phyloP scores from a whole-genome alignment of 495 filamentous ascomycete genomes.

The Penicillium riverlandense region DNA sequence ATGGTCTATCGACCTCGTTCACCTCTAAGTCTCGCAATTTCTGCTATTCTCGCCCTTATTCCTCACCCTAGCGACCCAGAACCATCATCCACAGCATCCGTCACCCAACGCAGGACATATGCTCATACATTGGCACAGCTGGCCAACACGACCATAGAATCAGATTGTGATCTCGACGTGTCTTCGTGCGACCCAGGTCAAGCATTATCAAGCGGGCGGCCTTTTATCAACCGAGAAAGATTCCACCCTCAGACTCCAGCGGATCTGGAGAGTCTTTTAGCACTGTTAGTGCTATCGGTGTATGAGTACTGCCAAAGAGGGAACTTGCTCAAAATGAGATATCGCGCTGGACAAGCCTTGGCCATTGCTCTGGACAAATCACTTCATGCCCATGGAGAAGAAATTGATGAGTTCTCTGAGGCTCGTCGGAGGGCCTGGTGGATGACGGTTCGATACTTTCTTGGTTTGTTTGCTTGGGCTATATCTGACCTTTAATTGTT shows the following conservation, averaged over 20 bases:
- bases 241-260: constrained; percentile 46
- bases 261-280: constrained; percentile 48
- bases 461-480: not conserved
- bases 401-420: constrained; percentile 44
- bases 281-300: constrained; percentile 47
- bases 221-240: constrained; percentile 32
- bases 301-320: constrained; percentile 57
- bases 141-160: constrained; percentile 46
- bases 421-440: constrained; percentile 45
- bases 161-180: constrained; percentile 48
- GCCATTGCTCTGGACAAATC: constrained; percentile 45
- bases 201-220: constrained; percentile 40
- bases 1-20: constrained; percentile 42
- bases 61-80: constrained; percentile 46
- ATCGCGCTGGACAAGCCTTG: constrained; percentile 49
- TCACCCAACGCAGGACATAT: constrained; percentile 43
- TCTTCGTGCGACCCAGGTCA: constrained; percentile 47
- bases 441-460: constrained; percentile 42
- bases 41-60: constrained; percentile 47
- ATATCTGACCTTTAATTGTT: constrained; percentile 3
- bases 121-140: constrained; percentile 49
- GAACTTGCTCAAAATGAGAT: constrained; percentile 55
- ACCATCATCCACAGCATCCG: constrained; percentile 35
- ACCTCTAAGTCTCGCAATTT: constrained; percentile 48
- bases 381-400: constrained; percentile 34